These are phyloP conservation scores for Barnettozyma siamensis DNA, from an alignment of 805 yeast species.

Conservation along the genomic window DNA sequence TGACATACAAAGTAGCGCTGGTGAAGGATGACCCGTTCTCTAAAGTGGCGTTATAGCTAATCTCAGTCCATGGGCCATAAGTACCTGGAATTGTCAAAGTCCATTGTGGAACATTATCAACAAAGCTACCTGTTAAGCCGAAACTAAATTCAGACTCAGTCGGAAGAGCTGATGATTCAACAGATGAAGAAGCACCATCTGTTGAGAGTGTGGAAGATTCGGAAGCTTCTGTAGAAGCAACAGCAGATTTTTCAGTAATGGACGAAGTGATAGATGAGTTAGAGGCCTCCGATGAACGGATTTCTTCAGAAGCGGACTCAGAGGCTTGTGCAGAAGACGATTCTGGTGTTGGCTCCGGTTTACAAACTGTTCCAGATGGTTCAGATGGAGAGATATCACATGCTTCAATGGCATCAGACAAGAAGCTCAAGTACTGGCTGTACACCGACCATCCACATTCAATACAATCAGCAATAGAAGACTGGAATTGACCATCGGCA, in stretches of 20 bases:
- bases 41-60: constrained; percentile 6
- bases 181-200: background rate
- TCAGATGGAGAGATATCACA: constrained; percentile 9
- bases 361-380: constrained; percentile 24
- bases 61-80: constrained; percentile 18
- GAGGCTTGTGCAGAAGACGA: background rate
- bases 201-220: too few species aligned
- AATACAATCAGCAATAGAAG: constrained; percentile 23
- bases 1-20: constrained; percentile 4
- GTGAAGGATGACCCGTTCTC: constrained; percentile 9
- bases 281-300: too few species aligned
- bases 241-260: background rate
- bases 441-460: constrained; percentile 34
- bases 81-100: constrained; percentile 14
- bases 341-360: background rate
- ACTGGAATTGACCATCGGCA: constrained; percentile 10
- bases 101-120: constrained; percentile 12
- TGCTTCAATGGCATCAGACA: constrained; percentile 18
- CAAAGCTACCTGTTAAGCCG: constrained; percentile 5
- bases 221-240: background rate
- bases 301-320: background rate
- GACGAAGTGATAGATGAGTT: background rate
- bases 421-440: constrained; percentile 22
- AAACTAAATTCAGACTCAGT: too few species aligned
- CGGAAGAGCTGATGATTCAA: background rate